These are phyloP conservation scores for Apophysomyces ossiformis DNA, from an alignment of 371 early-diverging fungal species.

Conservation along the genomic window DNA sequence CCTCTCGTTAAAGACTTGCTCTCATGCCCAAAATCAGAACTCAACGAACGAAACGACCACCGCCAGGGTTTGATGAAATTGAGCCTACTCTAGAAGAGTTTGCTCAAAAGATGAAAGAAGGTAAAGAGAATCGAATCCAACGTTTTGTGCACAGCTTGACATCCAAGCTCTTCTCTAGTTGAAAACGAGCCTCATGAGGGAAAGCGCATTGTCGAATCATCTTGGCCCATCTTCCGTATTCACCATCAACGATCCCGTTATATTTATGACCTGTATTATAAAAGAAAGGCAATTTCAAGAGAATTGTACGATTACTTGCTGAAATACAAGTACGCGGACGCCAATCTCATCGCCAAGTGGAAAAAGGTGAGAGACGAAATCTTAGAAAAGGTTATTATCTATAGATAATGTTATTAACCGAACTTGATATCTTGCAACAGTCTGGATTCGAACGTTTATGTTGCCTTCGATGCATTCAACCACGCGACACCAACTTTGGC, in stretches of 20 bases:
- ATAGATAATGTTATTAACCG: background rate
- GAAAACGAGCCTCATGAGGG: conserved; percentile 96
- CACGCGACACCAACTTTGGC: conserved; percentile 96
- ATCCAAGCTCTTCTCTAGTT: conserved; percentile 56
- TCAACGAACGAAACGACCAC: conserved; percentile 82
- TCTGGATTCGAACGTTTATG: conserved; percentile 98
- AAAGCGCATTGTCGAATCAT: conserved; percentile 90
- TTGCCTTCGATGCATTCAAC: conserved; percentile 97
- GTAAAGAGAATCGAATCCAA: conserved; percentile 49
- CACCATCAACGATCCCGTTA: conserved; percentile 97
- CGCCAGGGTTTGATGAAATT: conserved; percentile 95
- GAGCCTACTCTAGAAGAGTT: conserved; percentile 94
- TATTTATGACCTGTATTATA: conserved; percentile 94
- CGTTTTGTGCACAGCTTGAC: conserved; percentile 4
- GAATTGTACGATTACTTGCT: conserved; percentile 93
- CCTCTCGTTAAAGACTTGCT: background rate
- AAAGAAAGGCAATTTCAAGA: conserved; percentile 90
- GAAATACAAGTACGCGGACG: conserved; percentile 93
- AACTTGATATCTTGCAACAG: conserved; percentile 42
- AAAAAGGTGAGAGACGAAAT: conserved; percentile 71
- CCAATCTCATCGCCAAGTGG: conserved; percentile 97
- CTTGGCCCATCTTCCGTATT: conserved; percentile 97
- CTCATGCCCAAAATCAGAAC: conserved; percentile 83
- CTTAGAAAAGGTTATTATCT: background rate
- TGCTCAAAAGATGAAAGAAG: conserved; percentile 94